phyloP scores from a whole-genome alignment of 139 green algal species.

The Haematococcus sp. region DNA sequence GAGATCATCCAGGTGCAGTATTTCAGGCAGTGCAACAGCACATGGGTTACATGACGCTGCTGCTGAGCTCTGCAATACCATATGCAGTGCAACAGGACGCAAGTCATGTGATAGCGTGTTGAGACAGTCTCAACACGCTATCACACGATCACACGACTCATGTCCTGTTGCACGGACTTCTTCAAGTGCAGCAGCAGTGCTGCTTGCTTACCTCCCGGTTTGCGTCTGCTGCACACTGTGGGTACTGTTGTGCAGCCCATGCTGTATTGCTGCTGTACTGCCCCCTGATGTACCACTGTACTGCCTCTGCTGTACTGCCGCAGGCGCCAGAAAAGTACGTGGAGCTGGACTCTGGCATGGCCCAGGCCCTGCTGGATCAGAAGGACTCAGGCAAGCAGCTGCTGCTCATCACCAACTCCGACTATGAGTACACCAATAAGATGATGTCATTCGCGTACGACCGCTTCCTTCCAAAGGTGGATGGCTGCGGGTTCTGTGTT shows the following conservation, averaged over 20 bases:
- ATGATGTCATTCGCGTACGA: constrained; percentile 93
- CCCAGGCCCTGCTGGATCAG: constrained; percentile 88
- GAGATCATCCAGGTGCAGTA: constrained; percentile 90
- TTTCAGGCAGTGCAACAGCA: background rate
- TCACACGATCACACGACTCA: too few species aligned
- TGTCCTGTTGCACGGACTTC: too few species aligned
- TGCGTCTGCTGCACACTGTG: too few species aligned
- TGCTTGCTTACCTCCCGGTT: too few species aligned
- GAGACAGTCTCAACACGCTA: too few species aligned
- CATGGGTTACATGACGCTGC: too few species aligned
- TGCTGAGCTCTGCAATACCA: too few species aligned
- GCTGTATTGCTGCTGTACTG: too few species aligned
- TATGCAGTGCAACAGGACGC: too few species aligned
- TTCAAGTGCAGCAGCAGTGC: too few species aligned
- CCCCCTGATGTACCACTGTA: background rate
- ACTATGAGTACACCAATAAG: constrained; percentile 82
- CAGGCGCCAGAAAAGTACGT: constrained; percentile 72
- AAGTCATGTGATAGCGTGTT: too few species aligned
- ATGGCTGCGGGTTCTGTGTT: background rate
- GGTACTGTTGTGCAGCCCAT: too few species aligned
- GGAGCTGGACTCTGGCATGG: constrained; percentile 81
- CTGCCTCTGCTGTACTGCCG: background rate
- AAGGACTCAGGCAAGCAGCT: constrained; percentile 83
- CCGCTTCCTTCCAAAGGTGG: constrained; percentile 61
- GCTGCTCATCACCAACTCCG: constrained; percentile 93